These are phyloP conservation scores for Serendipita sp. DNA, from an alignment of 768 basidiomycete genomes.

Conservation along the genomic window DNA sequence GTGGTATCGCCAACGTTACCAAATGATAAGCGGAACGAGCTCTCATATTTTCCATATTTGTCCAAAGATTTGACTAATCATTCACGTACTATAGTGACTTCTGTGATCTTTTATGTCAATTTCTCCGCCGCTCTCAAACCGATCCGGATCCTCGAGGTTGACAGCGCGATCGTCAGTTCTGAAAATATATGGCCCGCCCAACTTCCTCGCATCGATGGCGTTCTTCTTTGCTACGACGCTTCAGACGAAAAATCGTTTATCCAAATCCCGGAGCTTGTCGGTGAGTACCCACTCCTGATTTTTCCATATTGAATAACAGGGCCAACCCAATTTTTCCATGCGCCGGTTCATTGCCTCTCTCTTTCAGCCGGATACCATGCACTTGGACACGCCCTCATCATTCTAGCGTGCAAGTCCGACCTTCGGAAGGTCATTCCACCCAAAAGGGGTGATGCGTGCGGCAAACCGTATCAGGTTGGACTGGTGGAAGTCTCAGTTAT, in stretches of 20 bases:
- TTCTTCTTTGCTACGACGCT: slow-evolving; percentile 76
- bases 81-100: not conserved
- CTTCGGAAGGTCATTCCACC: slow-evolving; percentile 43
- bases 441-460: slow-evolving; percentile 29
- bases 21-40: not conserved
- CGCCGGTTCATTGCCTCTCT: slow-evolving; percentile 7
- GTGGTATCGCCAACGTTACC: too few relatives aligned
- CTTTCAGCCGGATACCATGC: slow-evolving; percentile 38
- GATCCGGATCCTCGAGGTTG: slow-evolving; percentile 14
- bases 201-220: slow-evolving; percentile 51
- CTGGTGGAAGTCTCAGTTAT: slow-evolving; percentile 54
- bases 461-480: slow-evolving; percentile 53
- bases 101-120: not conserved
- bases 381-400: slow-evolving; percentile 46
- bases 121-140: not conserved
- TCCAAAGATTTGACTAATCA: not conserved
- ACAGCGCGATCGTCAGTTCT: slow-evolving; percentile 16
- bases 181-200: slow-evolving; percentile 30
- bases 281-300: slow-evolving; percentile 29
- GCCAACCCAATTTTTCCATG: not conserved
- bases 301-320: slow-evolving; percentile 4
- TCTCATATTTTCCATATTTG: not conserved
- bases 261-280: slow-evolving; percentile 48
- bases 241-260: slow-evolving; percentile 42
- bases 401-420: slow-evolving; percentile 81